Percentiles rank a stretch among this genome's conserved stretches.
These are phyloP conservation scores for Diddensiella caesifluorescens DNA, from an alignment of 805 yeast species.

Conservation along the genomic window DNA sequence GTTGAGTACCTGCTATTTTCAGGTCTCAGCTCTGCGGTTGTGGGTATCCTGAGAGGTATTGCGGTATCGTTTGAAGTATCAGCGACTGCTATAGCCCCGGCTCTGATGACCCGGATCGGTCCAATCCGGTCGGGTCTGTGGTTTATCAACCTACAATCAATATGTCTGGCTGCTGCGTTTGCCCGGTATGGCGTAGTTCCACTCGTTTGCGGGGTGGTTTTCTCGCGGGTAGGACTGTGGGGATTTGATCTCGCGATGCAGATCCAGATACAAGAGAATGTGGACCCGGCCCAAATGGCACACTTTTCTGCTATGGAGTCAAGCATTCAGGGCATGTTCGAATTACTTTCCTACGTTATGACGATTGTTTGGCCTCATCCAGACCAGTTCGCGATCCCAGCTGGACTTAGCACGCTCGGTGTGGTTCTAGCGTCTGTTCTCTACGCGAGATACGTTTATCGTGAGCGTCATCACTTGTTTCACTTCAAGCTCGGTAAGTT, in stretches of 20 bases:
- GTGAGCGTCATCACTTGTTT: too few relatives aligned
- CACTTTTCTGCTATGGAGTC: constrained; percentile 35
- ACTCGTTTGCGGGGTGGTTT: too few relatives aligned
- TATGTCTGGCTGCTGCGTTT: constrained; percentile 28
- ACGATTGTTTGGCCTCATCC: constrained; percentile 33
- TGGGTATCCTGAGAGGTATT: constrained; percentile 33
- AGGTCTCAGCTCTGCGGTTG: constrained; percentile 29
- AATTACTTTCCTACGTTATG: constrained; percentile 26
- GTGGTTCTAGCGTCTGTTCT: too few relatives aligned
- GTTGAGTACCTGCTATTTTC: constrained; percentile 34
- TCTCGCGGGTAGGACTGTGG: constrained; percentile 40
- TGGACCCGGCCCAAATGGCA: constrained; percentile 22
- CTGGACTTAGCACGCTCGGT: too few relatives aligned
- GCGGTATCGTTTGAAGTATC: constrained; percentile 34
- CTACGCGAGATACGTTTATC: too few relatives aligned
- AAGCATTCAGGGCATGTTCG: constrained; percentile 31
- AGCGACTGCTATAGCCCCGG: constrained; percentile 33
- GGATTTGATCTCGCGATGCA: constrained; percentile 38
- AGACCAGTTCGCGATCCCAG: constrained; percentile 27
- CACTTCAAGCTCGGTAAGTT: too few relatives aligned
- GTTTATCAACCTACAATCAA: constrained; percentile 31
- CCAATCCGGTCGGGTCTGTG: constrained; percentile 31
- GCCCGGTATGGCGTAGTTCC: constrained; percentile 19
- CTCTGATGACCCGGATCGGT: constrained; percentile 23
- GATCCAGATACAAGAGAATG: constrained; percentile 28